Evolutionary conservation across 2,329 filamentous ascomycete genomes (phyloP).

Genomic region (Chaetomiaceae sp.): DNA sequence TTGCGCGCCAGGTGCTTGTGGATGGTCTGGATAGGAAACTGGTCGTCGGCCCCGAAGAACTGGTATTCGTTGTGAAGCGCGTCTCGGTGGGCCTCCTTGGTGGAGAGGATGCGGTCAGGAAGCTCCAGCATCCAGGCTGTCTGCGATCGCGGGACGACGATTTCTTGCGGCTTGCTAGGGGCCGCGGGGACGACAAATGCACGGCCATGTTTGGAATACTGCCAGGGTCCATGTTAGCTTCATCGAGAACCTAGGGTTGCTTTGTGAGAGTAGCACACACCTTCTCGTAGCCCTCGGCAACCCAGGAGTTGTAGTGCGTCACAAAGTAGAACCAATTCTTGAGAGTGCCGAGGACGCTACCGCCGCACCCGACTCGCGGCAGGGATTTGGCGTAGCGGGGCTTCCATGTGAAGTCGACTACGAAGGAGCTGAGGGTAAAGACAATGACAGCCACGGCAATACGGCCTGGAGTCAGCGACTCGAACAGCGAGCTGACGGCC

Average conservation of each 20-base stretch:
- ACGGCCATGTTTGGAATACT: slow-evolving; percentile 40
- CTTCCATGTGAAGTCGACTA: slow-evolving; percentile 38
- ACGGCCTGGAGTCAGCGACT: slow-evolving; percentile 31
- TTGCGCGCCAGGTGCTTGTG: slow-evolving; percentile 43
- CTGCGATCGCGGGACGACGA: slow-evolving; percentile 42
- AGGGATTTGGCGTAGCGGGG: slow-evolving; percentile 39
- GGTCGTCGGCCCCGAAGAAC: slow-evolving; percentile 39
- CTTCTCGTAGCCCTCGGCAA: slow-evolving; percentile 41
- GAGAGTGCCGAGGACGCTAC: slow-evolving; percentile 35
- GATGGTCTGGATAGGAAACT: slow-evolving; percentile 40
- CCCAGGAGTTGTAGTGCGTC: slow-evolving; percentile 37
- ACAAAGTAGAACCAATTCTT: slow-evolving; percentile 40
- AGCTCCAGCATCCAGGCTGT: slow-evolving; percentile 45
- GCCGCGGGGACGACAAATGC: slow-evolving; percentile 42
- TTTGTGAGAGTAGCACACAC: slow-evolving; percentile 23
- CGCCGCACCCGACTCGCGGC: slow-evolving; percentile 39
- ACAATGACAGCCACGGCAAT: slow-evolving; percentile 28
- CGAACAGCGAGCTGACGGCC: slow-evolving; percentile 28
- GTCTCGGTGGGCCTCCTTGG: slow-evolving; percentile 39
- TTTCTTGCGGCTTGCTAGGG: slow-evolving; percentile 39
- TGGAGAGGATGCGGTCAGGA: slow-evolving; percentile 41
- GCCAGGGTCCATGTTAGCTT: background rate
- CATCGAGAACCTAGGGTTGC: background rate
- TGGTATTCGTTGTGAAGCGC: slow-evolving; percentile 39
- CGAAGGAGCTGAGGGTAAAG: slow-evolving; percentile 37